Evolutionary conservation across 2,329 filamentous ascomycete genomes (phyloP).

Genomic region (Fusarium verrucosum): DNA sequence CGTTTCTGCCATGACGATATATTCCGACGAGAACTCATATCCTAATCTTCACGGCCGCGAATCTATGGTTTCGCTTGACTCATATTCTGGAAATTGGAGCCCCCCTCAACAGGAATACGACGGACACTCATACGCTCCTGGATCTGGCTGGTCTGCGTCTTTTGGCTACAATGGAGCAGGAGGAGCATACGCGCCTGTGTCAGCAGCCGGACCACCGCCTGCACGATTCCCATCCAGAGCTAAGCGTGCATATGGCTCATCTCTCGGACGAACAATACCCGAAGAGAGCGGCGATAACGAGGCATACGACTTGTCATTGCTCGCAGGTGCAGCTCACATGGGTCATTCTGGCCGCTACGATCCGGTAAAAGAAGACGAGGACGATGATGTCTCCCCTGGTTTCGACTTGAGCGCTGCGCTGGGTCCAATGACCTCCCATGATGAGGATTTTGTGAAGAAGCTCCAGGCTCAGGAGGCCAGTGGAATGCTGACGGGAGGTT

Average conservation of each 20-base stretch:
- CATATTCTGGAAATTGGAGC: slow-evolving; percentile 39
- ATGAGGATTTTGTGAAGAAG: slow-evolving; percentile 55
- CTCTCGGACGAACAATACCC: slow-evolving; percentile 39
- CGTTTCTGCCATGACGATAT: slow-evolving; percentile 49
- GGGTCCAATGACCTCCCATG: slow-evolving; percentile 57
- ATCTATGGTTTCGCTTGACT: slow-evolving; percentile 54
- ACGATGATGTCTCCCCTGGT: slow-evolving; percentile 47
- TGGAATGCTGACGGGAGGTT: slow-evolving; percentile 65
- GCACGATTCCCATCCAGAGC: slow-evolving; percentile 39
- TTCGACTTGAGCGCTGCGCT: slow-evolving; percentile 59
- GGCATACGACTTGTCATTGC: slow-evolving; percentile 55
- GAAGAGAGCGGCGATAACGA: slow-evolving; percentile 54
- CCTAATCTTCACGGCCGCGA: slow-evolving; percentile 48
- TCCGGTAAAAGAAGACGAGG: slow-evolving; percentile 42
- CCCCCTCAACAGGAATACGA: slow-evolving; percentile 28
- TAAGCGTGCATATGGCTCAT: slow-evolving; percentile 42
- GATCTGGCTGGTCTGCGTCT: slow-evolving; percentile 43
- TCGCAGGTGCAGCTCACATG: slow-evolving; percentile 54
- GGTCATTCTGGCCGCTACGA: slow-evolving; percentile 48
- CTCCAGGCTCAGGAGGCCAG: slow-evolving; percentile 63
- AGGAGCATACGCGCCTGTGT: slow-evolving; percentile 45
- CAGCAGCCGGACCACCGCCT: slow-evolving; percentile 29
- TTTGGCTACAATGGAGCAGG: slow-evolving; percentile 43
- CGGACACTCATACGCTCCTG: slow-evolving; percentile 34
- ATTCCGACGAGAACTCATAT: slow-evolving; percentile 44